Evolutionary conservation across 2,329 filamentous ascomycete species (phyloP).

Genomic region (Fusarium vanettenii): DNA sequence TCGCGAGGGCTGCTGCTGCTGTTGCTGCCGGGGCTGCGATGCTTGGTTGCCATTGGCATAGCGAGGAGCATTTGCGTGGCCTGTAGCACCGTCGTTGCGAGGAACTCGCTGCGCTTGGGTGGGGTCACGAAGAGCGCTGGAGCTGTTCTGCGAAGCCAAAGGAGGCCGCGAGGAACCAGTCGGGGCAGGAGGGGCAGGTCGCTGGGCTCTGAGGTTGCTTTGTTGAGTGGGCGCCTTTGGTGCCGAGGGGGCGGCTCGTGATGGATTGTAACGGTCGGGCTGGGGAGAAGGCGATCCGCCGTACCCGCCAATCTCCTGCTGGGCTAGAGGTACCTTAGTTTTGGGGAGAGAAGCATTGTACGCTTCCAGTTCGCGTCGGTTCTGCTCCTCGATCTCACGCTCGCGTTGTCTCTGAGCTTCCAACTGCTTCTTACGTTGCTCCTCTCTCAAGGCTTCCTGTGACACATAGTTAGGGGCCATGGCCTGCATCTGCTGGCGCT

Average conservation of each 20-base stretch:
- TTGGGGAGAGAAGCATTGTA: conserved; percentile 93
- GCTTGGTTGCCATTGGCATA: conserved; percentile 66
- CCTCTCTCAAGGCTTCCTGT: conserved; percentile 63
- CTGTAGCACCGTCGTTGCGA: conserved; percentile 59
- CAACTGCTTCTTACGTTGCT: conserved; percentile 71
- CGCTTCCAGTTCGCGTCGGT: conserved; percentile 81
- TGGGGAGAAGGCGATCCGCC: conserved; percentile 53
- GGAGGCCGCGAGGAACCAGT: conserved; percentile 59
- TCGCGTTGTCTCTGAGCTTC: conserved; percentile 65
- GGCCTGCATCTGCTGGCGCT: conserved; percentile 69
- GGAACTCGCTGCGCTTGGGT: conserved; percentile 54
- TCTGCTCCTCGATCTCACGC: conserved; percentile 72
- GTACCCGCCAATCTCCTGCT: conserved; percentile 85
- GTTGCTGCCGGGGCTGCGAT: conserved; percentile 59
- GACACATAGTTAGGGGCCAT: conserved; percentile 66
- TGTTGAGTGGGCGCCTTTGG: conserved; percentile 71
- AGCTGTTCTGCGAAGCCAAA: conserved; percentile 62
- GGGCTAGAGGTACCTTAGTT: conserved; percentile 80
- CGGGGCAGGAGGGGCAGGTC: conserved; percentile 80
- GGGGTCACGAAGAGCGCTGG: conserved; percentile 57
- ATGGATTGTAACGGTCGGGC: conserved; percentile 85
- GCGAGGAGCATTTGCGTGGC: conserved; percentile 65
- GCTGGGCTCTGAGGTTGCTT: conserved; percentile 73
- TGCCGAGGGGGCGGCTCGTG: conserved; percentile 84
- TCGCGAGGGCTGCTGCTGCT: conserved; percentile 59